These are phyloP conservation scores for Cyberlindnera lachancei DNA, from an alignment of 805 yeast species.

Conservation along the genomic window DNA sequence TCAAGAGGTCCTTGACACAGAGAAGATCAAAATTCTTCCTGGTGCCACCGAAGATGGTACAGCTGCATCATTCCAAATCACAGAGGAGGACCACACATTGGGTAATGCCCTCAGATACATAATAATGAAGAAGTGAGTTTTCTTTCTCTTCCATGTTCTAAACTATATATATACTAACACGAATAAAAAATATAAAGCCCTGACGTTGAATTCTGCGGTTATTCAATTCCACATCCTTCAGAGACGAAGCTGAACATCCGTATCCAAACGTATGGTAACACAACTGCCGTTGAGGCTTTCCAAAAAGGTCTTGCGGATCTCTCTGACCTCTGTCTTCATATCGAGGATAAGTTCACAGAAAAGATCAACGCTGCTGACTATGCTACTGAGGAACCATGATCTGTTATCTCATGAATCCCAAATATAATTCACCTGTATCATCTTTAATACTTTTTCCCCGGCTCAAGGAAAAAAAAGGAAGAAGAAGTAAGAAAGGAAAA, in stretches of 20 bases:
- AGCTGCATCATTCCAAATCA: conserved; percentile 88
- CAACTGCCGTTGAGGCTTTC: conserved; percentile 87
- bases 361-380: conserved; percentile 52
- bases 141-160: no score
- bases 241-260: conserved; percentile 84
- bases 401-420: no score
- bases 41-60: conserved; percentile 91
- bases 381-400: conserved; percentile 41
- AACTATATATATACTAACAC: conserved; percentile 2
- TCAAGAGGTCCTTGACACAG: conserved; percentile 19
- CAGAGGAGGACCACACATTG: conserved; percentile 92
- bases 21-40: conserved; percentile 41
- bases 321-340: conserved; percentile 70
- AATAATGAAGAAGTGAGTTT: conserved; percentile 76
- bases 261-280: conserved; percentile 83
- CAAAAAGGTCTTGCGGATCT: conserved; percentile 87
- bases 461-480: no score
- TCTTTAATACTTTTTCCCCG: no score
- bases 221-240: conserved; percentile 97
- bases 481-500: no score
- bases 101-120: conserved; percentile 92
- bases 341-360: conserved; percentile 72
- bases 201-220: conserved; percentile 96
- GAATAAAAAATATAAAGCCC: conserved; percentile 36
- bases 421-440: no score